These are phyloP conservation scores for Nepenthes alata DNA, from an alignment of 179 eudicot genomes.

Conservation along the genomic window DNA sequence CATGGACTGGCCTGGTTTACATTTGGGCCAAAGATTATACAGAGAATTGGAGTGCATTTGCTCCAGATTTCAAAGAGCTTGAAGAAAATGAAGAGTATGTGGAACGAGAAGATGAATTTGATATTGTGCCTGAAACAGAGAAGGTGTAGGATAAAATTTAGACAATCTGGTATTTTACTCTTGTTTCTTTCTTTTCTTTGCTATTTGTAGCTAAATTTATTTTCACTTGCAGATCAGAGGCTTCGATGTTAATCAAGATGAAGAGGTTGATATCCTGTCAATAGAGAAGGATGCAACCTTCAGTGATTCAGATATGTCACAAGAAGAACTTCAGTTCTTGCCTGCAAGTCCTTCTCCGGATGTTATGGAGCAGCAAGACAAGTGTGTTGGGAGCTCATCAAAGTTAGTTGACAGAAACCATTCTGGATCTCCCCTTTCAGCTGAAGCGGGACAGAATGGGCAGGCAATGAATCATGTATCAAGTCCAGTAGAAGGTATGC, in stretches of 20 bases:
- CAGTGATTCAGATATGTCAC: constrained; percentile 87
- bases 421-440: constrained; percentile 65
- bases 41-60: constrained; percentile 99
- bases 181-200: neutral
- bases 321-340: constrained; percentile 72
- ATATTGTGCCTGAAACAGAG: constrained; percentile 68
- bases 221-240: constrained; percentile 54
- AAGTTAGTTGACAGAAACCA: constrained; percentile 46
- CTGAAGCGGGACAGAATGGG: constrained; percentile 55
- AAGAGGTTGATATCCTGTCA: constrained; percentile 72
- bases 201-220: neutral
- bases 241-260: constrained; percentile 59
- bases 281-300: constrained; percentile 64
- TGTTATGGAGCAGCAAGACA: constrained; percentile 52
- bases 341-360: constrained; percentile 69
- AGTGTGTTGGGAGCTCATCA: constrained; percentile 38
- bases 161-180: neutral
- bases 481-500: constrained; percentile 58
- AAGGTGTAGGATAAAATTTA: constrained; percentile 33
- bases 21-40: constrained; percentile 97
- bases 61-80: constrained; percentile 96
- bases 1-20: constrained; percentile 69
- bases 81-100: constrained; percentile 99
- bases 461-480: constrained; percentile 42
- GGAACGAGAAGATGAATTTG: constrained; percentile 96